A percentile compares a stretch with the other conserved stretches of the same genome.
Conservation (phyloP, 306 rosid genomes). For the Dicorynia guianensis region DNA sequence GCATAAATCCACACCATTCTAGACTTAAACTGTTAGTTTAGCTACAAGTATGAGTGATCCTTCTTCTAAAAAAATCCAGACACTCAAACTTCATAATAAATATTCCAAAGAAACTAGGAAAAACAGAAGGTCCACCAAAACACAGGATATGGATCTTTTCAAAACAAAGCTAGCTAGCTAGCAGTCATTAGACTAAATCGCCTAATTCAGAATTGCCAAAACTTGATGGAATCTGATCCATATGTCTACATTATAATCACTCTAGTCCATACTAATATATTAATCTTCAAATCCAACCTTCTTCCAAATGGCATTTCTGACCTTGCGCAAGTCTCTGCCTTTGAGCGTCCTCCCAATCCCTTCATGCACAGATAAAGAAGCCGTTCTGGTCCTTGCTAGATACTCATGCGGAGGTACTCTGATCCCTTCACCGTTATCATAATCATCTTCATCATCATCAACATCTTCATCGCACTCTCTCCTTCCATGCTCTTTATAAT, state of each 20-base stretch:
- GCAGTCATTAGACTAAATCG: slow-evolving; percentile 11
- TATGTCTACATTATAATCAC: not conserved
- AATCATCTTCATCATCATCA: slow-evolving; percentile 8
- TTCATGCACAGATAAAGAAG: slow-evolving; percentile 86
- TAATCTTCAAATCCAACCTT: slow-evolving; percentile 82
- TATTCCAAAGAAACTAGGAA: not conserved
- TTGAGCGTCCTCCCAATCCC: slow-evolving; percentile 94
- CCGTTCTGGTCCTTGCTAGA: slow-evolving; percentile 81
- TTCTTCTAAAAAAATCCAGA: slow-evolving; percentile 33
- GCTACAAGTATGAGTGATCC: slow-evolving; percentile 34
- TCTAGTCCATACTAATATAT: slow-evolving; percentile 7
- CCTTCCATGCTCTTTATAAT: slow-evolving; percentile 48
- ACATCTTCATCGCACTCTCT: slow-evolving; percentile 41
- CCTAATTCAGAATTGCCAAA: slow-evolving; percentile 38
- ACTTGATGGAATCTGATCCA: slow-evolving; percentile 26
- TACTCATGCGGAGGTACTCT: slow-evolving; percentile 86
- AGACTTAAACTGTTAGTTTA: not conserved
- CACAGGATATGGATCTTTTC: slow-evolving; percentile 6
- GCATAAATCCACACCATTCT: not conserved
- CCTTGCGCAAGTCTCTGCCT: slow-evolving; percentile 82
- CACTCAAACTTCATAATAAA: slow-evolving; percentile 21
- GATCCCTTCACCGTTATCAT: not conserved
- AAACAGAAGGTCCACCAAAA: not conserved
- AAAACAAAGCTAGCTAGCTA: not conserved
- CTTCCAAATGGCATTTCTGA: slow-evolving; percentile 94